Percentiles rank a stretch among this genome's conserved stretches.
Conservation (phyloP, 306 rosid genomes). For the Acacia confusa region DNA sequence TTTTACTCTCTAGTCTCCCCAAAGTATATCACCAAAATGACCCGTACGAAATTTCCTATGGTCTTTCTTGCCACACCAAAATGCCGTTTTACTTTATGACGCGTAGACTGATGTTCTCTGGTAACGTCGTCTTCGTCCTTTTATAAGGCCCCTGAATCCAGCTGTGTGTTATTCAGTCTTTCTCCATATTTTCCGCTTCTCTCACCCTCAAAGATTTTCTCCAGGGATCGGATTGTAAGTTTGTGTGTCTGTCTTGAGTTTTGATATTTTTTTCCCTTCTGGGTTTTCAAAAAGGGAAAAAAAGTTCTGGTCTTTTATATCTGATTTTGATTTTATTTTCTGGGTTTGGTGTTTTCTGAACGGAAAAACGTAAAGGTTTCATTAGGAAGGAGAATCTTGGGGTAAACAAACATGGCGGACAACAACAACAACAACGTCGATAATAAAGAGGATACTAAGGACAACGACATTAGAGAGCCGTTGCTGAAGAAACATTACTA, state of each 20-base stretch:
- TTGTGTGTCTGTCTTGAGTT: not conserved
- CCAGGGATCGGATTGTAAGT: not conserved
- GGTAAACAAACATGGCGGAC: constrained; percentile 45
- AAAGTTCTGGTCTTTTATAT: not conserved
- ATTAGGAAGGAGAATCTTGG: not conserved
- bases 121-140: not conserved
- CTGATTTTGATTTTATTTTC: not conserved
- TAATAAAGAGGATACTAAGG: not conserved
- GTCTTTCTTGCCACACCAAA: not conserved
- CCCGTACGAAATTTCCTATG: not conserved
- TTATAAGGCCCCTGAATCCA: not conserved
- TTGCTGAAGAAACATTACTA: constrained; percentile 52
- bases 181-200: not conserved
- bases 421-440: not conserved
- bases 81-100: not conserved
- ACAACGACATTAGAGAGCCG: constrained; percentile 15
- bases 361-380: not conserved
- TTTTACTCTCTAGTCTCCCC: too few species aligned
- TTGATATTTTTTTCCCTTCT: not conserved
- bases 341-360: not conserved
- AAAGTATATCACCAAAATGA: not conserved
- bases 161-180: not conserved
- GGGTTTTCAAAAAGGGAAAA: not conserved
- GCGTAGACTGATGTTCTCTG: not conserved
- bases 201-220: not conserved